phyloP scores from a whole-genome alignment of 1,284 basidiomycete genomes.

The Boletus sp. region DNA sequence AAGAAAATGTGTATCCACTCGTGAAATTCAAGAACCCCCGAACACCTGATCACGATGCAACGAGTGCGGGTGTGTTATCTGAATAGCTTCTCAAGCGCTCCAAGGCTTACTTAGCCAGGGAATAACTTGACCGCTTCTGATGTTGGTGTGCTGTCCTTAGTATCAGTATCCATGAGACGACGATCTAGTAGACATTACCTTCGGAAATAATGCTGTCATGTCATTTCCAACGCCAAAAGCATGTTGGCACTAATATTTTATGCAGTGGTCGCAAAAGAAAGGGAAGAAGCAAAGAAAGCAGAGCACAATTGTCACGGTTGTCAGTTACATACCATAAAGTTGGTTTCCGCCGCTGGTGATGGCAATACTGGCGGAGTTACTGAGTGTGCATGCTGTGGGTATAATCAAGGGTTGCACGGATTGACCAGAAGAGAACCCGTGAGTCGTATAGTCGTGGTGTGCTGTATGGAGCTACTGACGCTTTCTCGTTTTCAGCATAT shows the following conservation, averaged over 20 bases:
- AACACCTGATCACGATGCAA: conserved; percentile 30
- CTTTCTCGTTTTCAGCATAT: conserved; percentile 29
- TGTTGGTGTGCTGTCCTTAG: conserved; percentile 49
- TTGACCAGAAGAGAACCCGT: conserved; percentile 33
- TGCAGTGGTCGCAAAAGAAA: conserved; percentile 56
- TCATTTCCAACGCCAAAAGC: conserved; percentile 63
- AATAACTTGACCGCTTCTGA: conserved; percentile 58
- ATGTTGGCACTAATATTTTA: conserved; percentile 65
- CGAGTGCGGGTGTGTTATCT: conserved; percentile 2
- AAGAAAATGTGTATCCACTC: conserved; percentile 67
- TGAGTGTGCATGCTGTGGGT: conserved; percentile 52
- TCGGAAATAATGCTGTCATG: conserved; percentile 51
- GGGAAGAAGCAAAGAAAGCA: conserved; percentile 63
- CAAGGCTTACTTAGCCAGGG: conserved; percentile 42
- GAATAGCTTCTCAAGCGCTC: background rate
- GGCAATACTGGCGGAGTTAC: conserved; percentile 55
- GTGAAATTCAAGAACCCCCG: conserved; percentile 52
- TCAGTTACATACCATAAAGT: conserved; percentile 52
- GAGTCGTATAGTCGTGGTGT: background rate
- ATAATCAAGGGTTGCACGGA: conserved; percentile 55
- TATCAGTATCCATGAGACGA: conserved; percentile 7
- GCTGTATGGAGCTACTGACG: conserved; percentile 13
- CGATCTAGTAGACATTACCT: conserved; percentile 9
- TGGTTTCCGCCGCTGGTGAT: conserved; percentile 48
- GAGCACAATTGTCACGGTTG: conserved; percentile 60